Percentiles rank a stretch among this genome's conserved stretches.
phyloP scores from a whole-genome alignment of 73 alveolate genomes.

The Tetrahymena thermophila region DNA sequence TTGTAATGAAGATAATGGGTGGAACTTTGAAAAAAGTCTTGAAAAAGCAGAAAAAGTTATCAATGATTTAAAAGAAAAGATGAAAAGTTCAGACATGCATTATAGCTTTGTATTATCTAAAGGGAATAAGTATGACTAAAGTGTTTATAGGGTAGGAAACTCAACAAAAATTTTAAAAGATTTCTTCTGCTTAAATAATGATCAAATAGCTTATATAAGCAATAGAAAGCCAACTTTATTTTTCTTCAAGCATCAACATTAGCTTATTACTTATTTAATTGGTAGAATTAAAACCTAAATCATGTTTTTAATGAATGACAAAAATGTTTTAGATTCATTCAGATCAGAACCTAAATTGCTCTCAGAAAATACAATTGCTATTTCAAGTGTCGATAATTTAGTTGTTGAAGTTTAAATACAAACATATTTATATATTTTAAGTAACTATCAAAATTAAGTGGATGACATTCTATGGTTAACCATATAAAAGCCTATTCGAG shows the following conservation, averaged over 20 bases:
- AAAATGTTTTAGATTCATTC: neutral
- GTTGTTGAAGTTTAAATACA: neutral
- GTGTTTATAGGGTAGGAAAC: neutral
- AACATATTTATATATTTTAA: too few relatives aligned
- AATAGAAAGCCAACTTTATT: neutral
- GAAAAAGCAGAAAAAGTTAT: neutral
- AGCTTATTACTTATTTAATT: too few relatives aligned
- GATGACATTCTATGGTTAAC: neutral
- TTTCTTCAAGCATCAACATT: neutral
- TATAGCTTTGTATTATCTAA: neutral
- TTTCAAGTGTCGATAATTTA: neutral
- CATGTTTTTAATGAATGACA: too few relatives aligned
- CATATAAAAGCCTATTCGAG: neutral
- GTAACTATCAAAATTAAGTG: neutral
- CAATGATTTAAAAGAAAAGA: neutral
- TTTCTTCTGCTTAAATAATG: neutral
- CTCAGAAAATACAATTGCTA: neutral
- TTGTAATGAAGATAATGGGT: neutral
- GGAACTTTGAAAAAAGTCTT: neutral
- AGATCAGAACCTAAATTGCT: neutral
- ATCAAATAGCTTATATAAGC: too few relatives aligned
- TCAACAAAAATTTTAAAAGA: neutral
- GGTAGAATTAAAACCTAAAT: neutral
- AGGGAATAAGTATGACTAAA: neutral
- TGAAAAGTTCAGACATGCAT: neutral